phyloP scores from a whole-genome alignment of 2,329 filamentous ascomycete species.

The Fusarium anguioides region DNA sequence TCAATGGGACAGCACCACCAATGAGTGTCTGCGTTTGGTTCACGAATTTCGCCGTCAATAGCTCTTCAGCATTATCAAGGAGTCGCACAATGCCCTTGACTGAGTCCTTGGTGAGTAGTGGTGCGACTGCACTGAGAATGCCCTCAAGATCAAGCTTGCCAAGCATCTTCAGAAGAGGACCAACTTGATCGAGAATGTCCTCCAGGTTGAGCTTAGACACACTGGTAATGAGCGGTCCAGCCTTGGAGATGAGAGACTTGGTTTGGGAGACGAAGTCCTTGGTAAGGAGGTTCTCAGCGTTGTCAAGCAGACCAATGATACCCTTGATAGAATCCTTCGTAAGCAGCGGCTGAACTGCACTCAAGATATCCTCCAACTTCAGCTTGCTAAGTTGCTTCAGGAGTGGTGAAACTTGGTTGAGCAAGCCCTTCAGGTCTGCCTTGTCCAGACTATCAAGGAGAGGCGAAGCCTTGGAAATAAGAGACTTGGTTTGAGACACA shows the following conservation, averaged over 20 bases:
- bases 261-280: conserved; percentile 45
- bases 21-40: conserved; percentile 46
- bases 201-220: conserved; percentile 50
- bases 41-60: conserved; percentile 46
- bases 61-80: conserved; percentile 45
- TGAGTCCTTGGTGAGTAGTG: conserved; percentile 44
- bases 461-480: conserved; percentile 46
- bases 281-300: conserved; percentile 47
- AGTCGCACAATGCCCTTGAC: conserved; percentile 49
- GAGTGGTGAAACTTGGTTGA: conserved; percentile 50
- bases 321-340: conserved; percentile 48
- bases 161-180: conserved; percentile 50
- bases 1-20: conserved; percentile 43
- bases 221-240: conserved; percentile 48
- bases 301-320: conserved; percentile 50
- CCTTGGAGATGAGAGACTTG: conserved; percentile 43
- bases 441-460: conserved; percentile 49
- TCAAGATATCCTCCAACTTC: conserved; percentile 46
- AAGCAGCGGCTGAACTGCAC: conserved; percentile 46
- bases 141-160: conserved; percentile 48
- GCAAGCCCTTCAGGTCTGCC: conserved; percentile 48
- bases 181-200: conserved; percentile 48
- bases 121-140: conserved; percentile 43
- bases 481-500: conserved; percentile 40
- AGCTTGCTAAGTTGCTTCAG: conserved; percentile 49